Conservation (phyloP, 2,329 filamentous ascomycete species). For the Annulohypoxylon truncatum region DNA sequence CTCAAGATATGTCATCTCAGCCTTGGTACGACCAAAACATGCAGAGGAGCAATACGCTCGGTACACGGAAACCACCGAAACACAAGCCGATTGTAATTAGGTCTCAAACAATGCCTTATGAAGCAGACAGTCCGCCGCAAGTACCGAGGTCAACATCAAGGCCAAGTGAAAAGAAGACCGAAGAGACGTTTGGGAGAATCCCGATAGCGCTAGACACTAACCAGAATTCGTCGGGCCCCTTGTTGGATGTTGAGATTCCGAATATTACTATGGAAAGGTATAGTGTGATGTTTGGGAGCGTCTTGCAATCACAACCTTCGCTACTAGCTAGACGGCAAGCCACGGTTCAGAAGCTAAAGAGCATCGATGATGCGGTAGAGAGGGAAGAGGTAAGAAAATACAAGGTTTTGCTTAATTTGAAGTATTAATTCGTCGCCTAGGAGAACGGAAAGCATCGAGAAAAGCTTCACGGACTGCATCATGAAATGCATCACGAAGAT, state of each 20-base stretch:
- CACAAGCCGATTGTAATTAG: constrained; percentile 59
- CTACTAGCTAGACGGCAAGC: constrained; percentile 69
- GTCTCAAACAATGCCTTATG: constrained; percentile 56
- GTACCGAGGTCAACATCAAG: constrained; percentile 24
- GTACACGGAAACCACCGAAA: constrained; percentile 50
- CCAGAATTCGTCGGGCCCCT: constrained; percentile 38
- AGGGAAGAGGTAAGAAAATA: constrained; percentile 52
- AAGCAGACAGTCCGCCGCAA: constrained; percentile 35
- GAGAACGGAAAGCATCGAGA: constrained; percentile 21
- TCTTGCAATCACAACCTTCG: constrained; percentile 63
- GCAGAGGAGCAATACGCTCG: constrained; percentile 54
- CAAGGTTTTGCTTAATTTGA: not conserved
- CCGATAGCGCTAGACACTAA: constrained; percentile 41
- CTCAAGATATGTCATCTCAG: constrained; percentile 33
- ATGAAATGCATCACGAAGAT: not conserved
- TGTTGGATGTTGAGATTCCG: constrained; percentile 84
- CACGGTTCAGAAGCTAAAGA: constrained; percentile 67
- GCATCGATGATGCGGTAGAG: constrained; percentile 59
- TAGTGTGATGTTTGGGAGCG: constrained; percentile 89
- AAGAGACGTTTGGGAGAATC: constrained; percentile 45
- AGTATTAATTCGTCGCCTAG: constrained; percentile 36
- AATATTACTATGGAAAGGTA: constrained; percentile 86
- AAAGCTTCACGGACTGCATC: not conserved
- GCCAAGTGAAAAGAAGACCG: constrained; percentile 31
- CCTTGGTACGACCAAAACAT: constrained; percentile 40